phyloP scores from a whole-genome alignment of 441 rosid genomes.

The Isatis lusitanica region DNA sequence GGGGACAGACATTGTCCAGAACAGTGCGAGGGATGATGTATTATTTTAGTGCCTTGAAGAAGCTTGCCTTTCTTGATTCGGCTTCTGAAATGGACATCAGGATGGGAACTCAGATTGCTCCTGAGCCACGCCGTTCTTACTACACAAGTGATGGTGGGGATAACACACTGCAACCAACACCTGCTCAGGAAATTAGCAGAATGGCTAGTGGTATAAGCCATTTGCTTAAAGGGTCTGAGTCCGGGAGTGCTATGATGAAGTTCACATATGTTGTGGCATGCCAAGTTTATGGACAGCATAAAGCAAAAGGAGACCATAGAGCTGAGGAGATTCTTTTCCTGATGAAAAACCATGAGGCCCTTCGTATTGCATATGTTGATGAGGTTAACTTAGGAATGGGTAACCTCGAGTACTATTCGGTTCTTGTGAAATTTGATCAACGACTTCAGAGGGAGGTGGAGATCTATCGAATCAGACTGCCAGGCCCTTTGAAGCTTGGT shows the following conservation, averaged over 20 bases:
- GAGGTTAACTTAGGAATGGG: conserved; percentile 58
- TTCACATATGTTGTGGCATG: conserved; percentile 84
- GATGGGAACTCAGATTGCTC: conserved; percentile 56
- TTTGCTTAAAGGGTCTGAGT: conserved; percentile 76
- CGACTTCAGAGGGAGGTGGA: conserved; percentile 71
- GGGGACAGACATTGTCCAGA: conserved; percentile 88
- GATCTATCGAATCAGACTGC: conserved; percentile 76
- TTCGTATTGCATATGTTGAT: conserved; percentile 88
- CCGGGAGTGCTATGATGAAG: conserved; percentile 78
- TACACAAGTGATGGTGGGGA: conserved; percentile 39
- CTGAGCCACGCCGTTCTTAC: conserved; percentile 46
- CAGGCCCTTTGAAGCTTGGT: conserved; percentile 88
- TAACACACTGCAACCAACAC: conserved; percentile 41
- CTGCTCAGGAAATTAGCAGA: conserved; percentile 47
- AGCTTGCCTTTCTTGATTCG: conserved; percentile 85
- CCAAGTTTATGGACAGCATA: conserved; percentile 83
- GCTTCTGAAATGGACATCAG: conserved; percentile 80
- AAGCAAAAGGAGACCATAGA: conserved; percentile 61
- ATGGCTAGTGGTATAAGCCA: conserved; percentile 52
- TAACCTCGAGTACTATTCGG: conserved; percentile 68
- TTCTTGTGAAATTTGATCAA: conserved; percentile 82
- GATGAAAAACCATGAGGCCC: conserved; percentile 79
- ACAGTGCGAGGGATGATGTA: conserved; percentile 98
- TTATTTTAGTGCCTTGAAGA: conserved; percentile 80
- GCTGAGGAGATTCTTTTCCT: conserved; percentile 74